Percentiles rank a stretch among this genome's conserved stretches.
These are phyloP conservation scores for Mollisia scopiformis DNA, from an alignment of 2,329 filamentous ascomycete species.

Conservation along the genomic window DNA sequence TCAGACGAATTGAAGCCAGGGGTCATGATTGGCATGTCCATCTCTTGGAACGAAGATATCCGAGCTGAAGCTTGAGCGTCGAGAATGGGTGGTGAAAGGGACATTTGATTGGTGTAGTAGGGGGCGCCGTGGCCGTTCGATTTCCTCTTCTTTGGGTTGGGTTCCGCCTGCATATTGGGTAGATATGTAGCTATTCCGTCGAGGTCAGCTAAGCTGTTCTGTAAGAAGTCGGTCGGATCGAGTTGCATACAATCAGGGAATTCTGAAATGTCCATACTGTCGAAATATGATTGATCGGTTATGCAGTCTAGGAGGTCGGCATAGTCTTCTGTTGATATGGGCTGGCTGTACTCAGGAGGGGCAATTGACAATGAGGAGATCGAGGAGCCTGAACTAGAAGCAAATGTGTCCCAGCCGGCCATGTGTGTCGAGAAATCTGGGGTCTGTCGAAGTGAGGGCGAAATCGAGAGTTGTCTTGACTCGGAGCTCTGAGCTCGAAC, in stretches of 20 bases:
- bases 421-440: constrained; percentile 2
- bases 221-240: neutral
- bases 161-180: neutral
- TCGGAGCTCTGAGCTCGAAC: constrained; percentile 1
- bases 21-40: constrained; percentile 12
- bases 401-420: constrained; percentile 4
- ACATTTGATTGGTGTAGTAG: constrained; percentile 4
- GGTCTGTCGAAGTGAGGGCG: neutral
- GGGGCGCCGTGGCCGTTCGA: neutral
- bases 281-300: constrained; percentile 17
- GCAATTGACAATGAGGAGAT: constrained; percentile 9
- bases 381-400: neutral
- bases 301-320: constrained; percentile 17
- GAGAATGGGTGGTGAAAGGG: constrained; percentile 4
- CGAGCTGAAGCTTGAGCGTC: constrained; percentile 5
- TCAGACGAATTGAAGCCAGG: constrained; percentile 11
- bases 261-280: constrained; percentile 15
- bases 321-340: constrained; percentile 14
- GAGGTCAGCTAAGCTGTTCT: constrained; percentile 1
- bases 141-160: constrained; percentile 19
- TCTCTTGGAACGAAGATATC: constrained; percentile 17
- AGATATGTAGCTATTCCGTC: constrained; percentile 3
- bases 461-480: constrained; percentile 1
- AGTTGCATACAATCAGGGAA: constrained; percentile 12
- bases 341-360: constrained; percentile 6